These are phyloP conservation scores for Canariomyces notabilis DNA, from an alignment of 2,329 filamentous ascomycete genomes.

Conservation along the genomic window DNA sequence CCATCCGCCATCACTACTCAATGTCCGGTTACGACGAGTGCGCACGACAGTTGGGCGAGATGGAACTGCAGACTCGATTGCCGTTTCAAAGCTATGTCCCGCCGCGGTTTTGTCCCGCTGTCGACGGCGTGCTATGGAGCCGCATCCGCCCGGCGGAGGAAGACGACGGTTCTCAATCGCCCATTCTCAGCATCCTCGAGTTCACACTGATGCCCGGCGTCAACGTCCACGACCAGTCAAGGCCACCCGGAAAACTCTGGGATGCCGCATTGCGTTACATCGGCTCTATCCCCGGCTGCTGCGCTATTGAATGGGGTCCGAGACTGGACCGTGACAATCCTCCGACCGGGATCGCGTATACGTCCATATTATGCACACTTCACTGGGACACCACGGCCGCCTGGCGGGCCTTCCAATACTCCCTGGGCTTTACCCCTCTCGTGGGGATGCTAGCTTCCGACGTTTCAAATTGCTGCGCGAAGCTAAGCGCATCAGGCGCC, in stretches of 20 bases:
- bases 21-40: not conserved
- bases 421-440: slow-evolving; percentile 4
- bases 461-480: slow-evolving; percentile 9
- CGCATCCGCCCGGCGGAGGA: slow-evolving; percentile 1
- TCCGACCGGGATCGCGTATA: too few relatives aligned
- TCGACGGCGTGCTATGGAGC: slow-evolving; percentile 10
- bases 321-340: not conserved
- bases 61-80: not conserved
- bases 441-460: slow-evolving; percentile 3
- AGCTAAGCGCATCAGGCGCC: not conserved
- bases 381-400: slow-evolving; percentile 10
- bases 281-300: slow-evolving; percentile 5
- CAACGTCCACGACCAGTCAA: not conserved
- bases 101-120: slow-evolving; percentile 3
- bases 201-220: slow-evolving; percentile 5
- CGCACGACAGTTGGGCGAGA: not conserved
- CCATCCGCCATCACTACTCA: too few relatives aligned
- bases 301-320: slow-evolving; percentile 5
- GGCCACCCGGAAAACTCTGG: slow-evolving; percentile 2
- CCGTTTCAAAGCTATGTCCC: not conserved
- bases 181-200: slow-evolving; percentile 8
- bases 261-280: slow-evolving; percentile 6
- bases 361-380: slow-evolving; percentile 2
- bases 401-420: slow-evolving; percentile 8
- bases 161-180: not conserved